Percentiles rank a stretch among this genome's conserved stretches.
Conservation (phyloP, 2,329 filamentous ascomycete species). For the Escovopsis sp. region DNA sequence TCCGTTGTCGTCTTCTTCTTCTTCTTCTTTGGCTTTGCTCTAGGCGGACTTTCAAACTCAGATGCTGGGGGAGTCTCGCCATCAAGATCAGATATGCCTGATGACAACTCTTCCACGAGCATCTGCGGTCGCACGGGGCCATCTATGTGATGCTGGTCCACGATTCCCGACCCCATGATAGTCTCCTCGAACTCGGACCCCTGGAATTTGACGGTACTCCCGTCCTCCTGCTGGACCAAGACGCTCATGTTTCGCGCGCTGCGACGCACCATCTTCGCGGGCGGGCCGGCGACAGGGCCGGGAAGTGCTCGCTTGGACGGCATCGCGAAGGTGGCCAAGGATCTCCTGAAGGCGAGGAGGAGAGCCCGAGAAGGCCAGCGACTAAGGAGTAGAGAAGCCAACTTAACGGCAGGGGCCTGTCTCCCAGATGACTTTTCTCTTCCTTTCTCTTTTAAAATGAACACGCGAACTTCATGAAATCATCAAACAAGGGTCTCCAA, state of each 20-base stretch:
- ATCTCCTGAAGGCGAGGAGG: neutral
- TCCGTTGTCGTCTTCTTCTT: neutral
- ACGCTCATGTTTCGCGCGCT: constrained; percentile 13
- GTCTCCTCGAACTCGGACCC: constrained; percentile 1
- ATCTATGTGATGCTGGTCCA: neutral
- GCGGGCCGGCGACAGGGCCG: constrained; percentile 8
- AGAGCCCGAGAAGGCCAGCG: neutral
- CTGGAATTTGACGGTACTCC: constrained; percentile 12
- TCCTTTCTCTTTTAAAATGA: too few relatives aligned
- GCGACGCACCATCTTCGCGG: constrained; percentile 11
- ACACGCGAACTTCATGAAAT: too few relatives aligned
- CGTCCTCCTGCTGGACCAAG: constrained; percentile 3
- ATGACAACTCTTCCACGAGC: neutral
- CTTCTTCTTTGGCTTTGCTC: neutral
- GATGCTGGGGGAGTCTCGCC: neutral
- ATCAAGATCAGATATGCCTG: neutral
- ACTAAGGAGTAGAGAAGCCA: neutral
- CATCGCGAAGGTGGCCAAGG: constrained; percentile 13
- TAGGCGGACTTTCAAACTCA: neutral
- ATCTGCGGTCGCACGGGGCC: neutral
- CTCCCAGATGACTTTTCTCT: too few relatives aligned
- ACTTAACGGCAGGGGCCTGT: neutral
- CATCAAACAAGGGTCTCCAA: too few relatives aligned
- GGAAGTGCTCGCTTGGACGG: constrained; percentile 23
- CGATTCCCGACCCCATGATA: neutral